Conservation (phyloP, 2,329 filamentous ascomycete genomes). For the Penicillium sp. region DNA sequence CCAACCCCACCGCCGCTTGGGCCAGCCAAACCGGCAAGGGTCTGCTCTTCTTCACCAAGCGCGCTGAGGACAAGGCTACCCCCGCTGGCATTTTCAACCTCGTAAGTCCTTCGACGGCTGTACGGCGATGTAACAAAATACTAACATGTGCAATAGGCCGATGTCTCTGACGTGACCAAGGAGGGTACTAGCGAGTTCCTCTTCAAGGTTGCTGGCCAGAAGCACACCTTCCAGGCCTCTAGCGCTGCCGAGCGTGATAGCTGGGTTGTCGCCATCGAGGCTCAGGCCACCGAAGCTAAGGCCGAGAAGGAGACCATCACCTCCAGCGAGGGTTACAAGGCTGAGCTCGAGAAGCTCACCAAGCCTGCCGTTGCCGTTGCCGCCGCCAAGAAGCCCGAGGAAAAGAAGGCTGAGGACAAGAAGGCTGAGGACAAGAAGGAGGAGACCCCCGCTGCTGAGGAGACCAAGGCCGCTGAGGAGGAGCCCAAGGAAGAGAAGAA, state of each 20-base stretch:
- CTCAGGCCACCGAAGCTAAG: conserved; percentile 74
- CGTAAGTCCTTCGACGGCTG: conserved; percentile 52
- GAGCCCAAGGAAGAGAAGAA: conserved; percentile 33
- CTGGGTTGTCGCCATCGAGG: conserved; percentile 83
- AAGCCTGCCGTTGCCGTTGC: conserved; percentile 42
- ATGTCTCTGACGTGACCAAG: conserved; percentile 68
- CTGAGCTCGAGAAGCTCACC: conserved; percentile 67
- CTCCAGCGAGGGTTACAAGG: conserved; percentile 85
- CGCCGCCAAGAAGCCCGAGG: conserved; percentile 22
- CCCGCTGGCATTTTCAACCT: conserved; percentile 82
- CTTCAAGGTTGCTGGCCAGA: conserved; percentile 80
- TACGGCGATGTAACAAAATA: not conserved
- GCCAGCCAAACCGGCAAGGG: conserved; percentile 92
- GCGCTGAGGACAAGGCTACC: conserved; percentile 73
- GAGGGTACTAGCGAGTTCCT: conserved; percentile 79
- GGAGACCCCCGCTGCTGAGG: conserved; percentile 33
- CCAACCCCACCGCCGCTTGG: conserved; percentile 81
- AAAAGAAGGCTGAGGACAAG: conserved; percentile 22
- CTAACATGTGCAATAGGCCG: conserved; percentile 51
- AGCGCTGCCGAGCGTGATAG: conserved; percentile 76
- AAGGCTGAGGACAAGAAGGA: conserved; percentile 23
- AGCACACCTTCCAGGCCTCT: conserved; percentile 88
- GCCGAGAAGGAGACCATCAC: conserved; percentile 58
- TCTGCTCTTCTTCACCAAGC: conserved; percentile 86
- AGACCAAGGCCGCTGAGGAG: conserved; percentile 33